Evolutionary conservation across 176 grass and related monocot genomes (phyloP).

Genomic region (Zoysia pacifica): DNA sequence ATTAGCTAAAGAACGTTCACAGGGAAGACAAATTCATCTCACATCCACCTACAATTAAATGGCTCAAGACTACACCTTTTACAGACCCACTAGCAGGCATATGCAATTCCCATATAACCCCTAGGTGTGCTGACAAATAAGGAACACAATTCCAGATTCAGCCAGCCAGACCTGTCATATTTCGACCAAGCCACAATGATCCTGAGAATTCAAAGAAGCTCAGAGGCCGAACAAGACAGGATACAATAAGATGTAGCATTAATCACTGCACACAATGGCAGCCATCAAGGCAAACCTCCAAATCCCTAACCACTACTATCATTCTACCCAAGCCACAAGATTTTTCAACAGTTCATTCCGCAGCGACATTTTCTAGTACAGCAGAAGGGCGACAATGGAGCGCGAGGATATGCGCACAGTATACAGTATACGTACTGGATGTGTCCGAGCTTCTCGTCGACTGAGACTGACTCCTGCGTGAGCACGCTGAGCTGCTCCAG

Average conservation of each 20-base stretch:
- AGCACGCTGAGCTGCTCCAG: constrained; percentile 99
- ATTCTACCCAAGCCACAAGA: not conserved
- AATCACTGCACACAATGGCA: not conserved
- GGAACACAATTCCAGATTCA: constrained; percentile 5
- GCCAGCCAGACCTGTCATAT: not conserved
- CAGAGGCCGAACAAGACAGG: not conserved
- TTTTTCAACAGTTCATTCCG: not conserved
- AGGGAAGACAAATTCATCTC: not conserved
- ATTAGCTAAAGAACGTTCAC: not conserved
- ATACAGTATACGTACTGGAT: constrained; percentile 62
- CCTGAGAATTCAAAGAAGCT: not conserved
- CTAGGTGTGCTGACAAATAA: not conserved
- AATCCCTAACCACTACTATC: not conserved
- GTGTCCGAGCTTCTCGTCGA: constrained; percentile 90
- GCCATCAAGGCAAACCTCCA: not conserved
- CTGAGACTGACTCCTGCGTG: constrained; percentile 80
- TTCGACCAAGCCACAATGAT: constrained; percentile 1
- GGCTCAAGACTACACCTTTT: not conserved
- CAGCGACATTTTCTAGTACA: not conserved
- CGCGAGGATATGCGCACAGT: not conserved
- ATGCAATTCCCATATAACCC: not conserved
- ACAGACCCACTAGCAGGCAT: not conserved
- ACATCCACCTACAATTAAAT: too few species aligned
- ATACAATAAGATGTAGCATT: not conserved
- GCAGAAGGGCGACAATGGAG: not conserved